Percentiles rank a stretch among this genome's conserved stretches.
Evolutionary conservation across 805 yeast species (phyloP).

Genomic region (Starmerella ratchasimensis): DNA sequence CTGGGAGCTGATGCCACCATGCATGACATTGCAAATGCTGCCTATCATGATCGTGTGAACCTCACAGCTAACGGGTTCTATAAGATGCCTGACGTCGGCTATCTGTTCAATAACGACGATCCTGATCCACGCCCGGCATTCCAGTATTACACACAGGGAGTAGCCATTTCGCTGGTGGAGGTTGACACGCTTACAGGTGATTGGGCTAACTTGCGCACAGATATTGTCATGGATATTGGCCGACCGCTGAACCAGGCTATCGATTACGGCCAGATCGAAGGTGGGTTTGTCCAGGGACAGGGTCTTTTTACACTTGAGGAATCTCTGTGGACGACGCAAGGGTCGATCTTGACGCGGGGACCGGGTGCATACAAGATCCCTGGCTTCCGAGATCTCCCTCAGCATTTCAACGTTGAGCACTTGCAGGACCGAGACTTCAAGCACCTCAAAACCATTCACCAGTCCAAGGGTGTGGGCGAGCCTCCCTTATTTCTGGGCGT

Average conservation of each 20-base stretch:
- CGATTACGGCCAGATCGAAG: conserved; percentile 39
- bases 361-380: conserved; percentile 40
- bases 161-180: conserved; percentile 33
- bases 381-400: conserved; percentile 37
- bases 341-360: conserved; percentile 34
- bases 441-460: conserved; percentile 33
- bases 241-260: conserved; percentile 37
- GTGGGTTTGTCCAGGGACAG: conserved; percentile 39
- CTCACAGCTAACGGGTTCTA: conserved; percentile 38
- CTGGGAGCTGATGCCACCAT: conserved; percentile 30
- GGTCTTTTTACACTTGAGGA: conserved; percentile 39
- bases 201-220: conserved; percentile 32
- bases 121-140: conserved; percentile 36
- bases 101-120: conserved; percentile 27
- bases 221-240: conserved; percentile 38
- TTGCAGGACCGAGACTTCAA: conserved; percentile 31
- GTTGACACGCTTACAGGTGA: conserved; percentile 38
- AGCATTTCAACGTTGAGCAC: conserved; percentile 32
- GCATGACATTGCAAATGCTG: conserved; percentile 31
- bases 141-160: conserved; percentile 36
- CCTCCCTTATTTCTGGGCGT: conserved; percentile 38
- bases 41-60: conserved; percentile 35
- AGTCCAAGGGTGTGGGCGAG: conserved; percentile 38
- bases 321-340: conserved; percentile 34
- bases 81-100: conserved; percentile 39